A percentile compares a stretch with the other conserved stretches of the same genome.
These are phyloP conservation scores for Takashimella tepidaria DNA, from an alignment of 1,284 basidiomycete species.

Conservation along the genomic window DNA sequence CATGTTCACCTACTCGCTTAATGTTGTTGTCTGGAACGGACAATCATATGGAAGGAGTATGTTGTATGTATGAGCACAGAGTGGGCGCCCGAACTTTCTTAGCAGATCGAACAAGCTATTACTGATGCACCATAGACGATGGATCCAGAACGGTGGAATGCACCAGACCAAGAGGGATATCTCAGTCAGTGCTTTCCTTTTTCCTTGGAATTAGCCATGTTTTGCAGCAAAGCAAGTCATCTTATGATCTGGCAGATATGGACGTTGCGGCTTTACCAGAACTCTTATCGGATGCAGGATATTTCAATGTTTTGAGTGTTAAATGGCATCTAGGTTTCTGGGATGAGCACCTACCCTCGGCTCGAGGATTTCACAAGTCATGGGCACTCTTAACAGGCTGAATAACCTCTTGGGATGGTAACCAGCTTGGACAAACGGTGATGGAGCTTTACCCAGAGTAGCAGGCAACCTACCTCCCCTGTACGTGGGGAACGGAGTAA, in stretches of 20 bases:
- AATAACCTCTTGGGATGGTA: too few relatives aligned
- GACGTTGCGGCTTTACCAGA: constrained; percentile 35
- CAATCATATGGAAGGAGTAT: constrained; percentile 18
- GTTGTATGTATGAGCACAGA: constrained; percentile 12
- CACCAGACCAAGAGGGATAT: constrained; percentile 13
- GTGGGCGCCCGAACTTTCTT: too few relatives aligned
- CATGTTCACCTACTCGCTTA: background rate
- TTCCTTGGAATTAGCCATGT: too few relatives aligned
- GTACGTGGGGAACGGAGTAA: too few relatives aligned
- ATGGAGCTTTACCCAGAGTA: too few relatives aligned
- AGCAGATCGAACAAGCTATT: background rate
- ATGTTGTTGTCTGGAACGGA: constrained; percentile 21
- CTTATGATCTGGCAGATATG: background rate
- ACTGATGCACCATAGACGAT: background rate
- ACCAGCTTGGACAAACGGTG: too few relatives aligned
- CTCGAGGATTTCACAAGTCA: constrained; percentile 40
- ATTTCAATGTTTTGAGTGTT: constrained; percentile 23
- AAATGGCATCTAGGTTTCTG: constrained; percentile 43
- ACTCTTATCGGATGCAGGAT: constrained; percentile 29
- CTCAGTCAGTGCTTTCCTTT: constrained; percentile 6
- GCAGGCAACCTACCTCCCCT: too few relatives aligned
- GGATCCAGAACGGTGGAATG: constrained; percentile 1
- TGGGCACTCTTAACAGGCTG: too few relatives aligned
- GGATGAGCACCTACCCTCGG: constrained; percentile 17
- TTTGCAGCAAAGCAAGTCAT: too few relatives aligned